Evolutionary conservation across 495 filamentous ascomycete species (phyloP).

Genomic region (Pseudoneurospora amorphoporcata): DNA sequence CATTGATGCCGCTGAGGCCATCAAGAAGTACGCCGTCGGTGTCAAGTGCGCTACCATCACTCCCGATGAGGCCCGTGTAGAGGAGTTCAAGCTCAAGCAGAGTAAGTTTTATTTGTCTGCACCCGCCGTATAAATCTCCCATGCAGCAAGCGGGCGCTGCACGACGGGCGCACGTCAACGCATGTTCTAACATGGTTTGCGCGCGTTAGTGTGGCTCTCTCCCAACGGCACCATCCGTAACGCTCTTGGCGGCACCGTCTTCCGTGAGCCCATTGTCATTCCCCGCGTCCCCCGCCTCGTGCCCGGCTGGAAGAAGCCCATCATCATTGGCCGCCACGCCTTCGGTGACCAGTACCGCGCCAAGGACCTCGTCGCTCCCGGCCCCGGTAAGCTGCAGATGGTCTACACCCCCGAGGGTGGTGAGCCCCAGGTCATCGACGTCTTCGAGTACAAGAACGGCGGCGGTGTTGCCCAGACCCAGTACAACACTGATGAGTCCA

Average conservation of each 20-base stretch:
- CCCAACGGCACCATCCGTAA: slow-evolving; percentile 98
- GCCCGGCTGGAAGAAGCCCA: slow-evolving; percentile 94
- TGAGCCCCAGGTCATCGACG: slow-evolving; percentile 74
- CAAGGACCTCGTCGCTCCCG: slow-evolving; percentile 72
- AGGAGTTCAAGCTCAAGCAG: slow-evolving; percentile 98
- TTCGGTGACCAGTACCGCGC: slow-evolving; percentile 98
- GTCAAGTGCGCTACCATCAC: slow-evolving; percentile 99
- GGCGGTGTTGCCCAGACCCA: slow-evolving; percentile 86
- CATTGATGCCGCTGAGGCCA: slow-evolving; percentile 85
- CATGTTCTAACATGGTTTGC: slow-evolving; percentile 6
- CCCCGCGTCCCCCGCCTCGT: slow-evolving; percentile 83
- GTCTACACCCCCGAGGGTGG: slow-evolving; percentile 82
- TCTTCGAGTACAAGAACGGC: slow-evolving; percentile 74
- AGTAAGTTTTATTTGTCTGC: slow-evolving; percentile 42
- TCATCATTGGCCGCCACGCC: slow-evolving; percentile 96
- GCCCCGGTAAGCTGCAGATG: slow-evolving; percentile 80
- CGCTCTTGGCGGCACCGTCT: slow-evolving; percentile 88
- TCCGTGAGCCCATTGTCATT: slow-evolving; percentile 97
- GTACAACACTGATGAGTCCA: slow-evolving; percentile 97
- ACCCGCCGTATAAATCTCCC: neutral
- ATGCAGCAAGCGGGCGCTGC: neutral
- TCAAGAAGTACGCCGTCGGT: slow-evolving; percentile 96
- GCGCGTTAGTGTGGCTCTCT: slow-evolving; percentile 76
- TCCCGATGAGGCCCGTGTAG: slow-evolving; percentile 87
- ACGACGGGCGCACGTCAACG: neutral